These are phyloP conservation scores for Nymphaea colorata DNA, from an alignment of 164 flowering plant species.

Conservation along the genomic window DNA sequence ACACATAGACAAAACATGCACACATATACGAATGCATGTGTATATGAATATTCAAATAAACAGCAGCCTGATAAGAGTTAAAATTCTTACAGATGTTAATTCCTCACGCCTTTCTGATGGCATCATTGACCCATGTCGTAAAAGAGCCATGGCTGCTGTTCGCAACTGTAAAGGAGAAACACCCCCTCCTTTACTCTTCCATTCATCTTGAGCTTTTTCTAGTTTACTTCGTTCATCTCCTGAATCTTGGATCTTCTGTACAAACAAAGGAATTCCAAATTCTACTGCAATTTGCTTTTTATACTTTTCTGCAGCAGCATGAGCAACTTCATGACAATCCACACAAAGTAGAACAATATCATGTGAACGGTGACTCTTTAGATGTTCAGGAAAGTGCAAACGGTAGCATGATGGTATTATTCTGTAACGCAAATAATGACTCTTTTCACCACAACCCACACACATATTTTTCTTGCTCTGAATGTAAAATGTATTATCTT, in stretches of 20 bases:
- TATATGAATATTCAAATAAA: too few relatives aligned
- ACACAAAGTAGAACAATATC: conserved; percentile 96
- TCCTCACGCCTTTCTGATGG: conserved; percentile 82
- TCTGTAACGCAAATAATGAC: conserved; percentile 86
- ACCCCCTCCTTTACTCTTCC: conserved; percentile 38
- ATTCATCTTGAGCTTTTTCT: conserved; percentile 15
- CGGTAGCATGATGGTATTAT: conserved; percentile 99
- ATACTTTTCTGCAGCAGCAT: conserved; percentile 89
- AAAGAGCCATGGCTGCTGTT: conserved; percentile 92
- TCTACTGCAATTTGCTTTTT: conserved; percentile 63
- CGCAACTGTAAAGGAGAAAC: conserved; percentile 88
- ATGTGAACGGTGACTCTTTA: conserved; percentile 98
- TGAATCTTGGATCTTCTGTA: conserved; percentile 52
- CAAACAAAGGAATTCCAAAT: conserved; percentile 76
- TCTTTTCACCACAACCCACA: conserved; percentile 91
- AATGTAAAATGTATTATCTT: conserved; percentile 83
- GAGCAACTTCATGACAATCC: conserved; percentile 97
- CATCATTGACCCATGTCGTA: conserved; percentile 85
- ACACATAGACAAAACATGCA: too few relatives aligned
- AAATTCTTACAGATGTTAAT: conserved; percentile 43
- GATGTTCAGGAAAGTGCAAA: conserved; percentile 91
- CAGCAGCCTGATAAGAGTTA: background rate
- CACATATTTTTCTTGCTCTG: conserved; percentile 96
- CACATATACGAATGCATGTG: too few relatives aligned
- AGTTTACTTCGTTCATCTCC: conserved; percentile 10